Percentiles rank a stretch among this genome's conserved stretches.
phyloP scores from a whole-genome alignment of 148 eudicot species.

The Polygonum maritimum region DNA sequence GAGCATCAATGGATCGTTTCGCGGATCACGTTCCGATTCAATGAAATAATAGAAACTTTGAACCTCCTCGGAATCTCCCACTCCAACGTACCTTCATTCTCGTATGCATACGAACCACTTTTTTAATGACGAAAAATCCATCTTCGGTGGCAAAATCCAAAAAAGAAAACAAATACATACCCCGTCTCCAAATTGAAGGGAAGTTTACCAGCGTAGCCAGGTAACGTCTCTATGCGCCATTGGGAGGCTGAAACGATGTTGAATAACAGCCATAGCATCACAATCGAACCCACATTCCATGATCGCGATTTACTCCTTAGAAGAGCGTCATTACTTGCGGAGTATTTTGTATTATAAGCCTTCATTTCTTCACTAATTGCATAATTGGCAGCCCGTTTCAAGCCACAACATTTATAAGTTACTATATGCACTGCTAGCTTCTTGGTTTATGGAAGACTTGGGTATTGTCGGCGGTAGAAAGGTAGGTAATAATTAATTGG shows the following conservation, averaged over 20 bases:
- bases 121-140: too few species aligned
- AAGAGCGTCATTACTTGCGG: too few species aligned
- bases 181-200: neutral
- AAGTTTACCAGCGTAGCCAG: neutral
- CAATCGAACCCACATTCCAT: neutral
- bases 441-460: too few species aligned
- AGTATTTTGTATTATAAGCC: neutral
- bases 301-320: neutral
- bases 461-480: too few species aligned
- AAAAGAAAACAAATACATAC: too few species aligned
- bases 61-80: neutral
- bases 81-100: neutral
- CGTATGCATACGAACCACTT: too few species aligned
- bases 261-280: neutral
- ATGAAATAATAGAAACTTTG: constrained; percentile 5
- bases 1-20: neutral
- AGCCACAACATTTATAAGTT: too few species aligned
- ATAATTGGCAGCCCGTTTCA: too few species aligned
- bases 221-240: neutral
- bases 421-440: too few species aligned
- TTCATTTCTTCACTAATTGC: neutral
- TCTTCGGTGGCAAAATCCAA: too few species aligned
- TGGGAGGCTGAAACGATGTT: neutral
- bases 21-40: neutral
- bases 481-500: too few species aligned